Conservation (phyloP, 495 filamentous ascomycete species). For the Apodospora peruviana region DNA sequence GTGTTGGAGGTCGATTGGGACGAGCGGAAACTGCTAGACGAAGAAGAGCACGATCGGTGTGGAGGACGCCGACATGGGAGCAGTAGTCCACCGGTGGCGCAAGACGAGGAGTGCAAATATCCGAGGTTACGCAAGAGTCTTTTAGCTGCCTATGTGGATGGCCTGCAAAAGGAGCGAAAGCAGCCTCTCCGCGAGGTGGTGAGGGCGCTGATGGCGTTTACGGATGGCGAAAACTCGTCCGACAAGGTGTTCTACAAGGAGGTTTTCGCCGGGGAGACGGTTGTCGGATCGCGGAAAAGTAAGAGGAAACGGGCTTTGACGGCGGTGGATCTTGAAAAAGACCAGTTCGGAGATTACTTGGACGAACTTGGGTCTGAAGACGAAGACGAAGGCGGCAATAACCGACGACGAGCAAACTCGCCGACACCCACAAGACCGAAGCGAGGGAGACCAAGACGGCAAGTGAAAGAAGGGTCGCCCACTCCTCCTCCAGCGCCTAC, state of each 20-base stretch:
- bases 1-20: conserved; percentile 71
- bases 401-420: no score
- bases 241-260: conserved; percentile 38
- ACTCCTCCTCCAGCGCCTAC: background rate
- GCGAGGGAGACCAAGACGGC: background rate
- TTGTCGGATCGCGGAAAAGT: conserved; percentile 20
- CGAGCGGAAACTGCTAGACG: conserved; percentile 41
- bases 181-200: conserved; percentile 34
- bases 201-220: conserved; percentile 32
- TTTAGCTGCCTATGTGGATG: conserved; percentile 19
- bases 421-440: background rate
- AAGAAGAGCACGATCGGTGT: conserved; percentile 6
- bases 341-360: conserved; percentile 39
- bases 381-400: conserved; percentile 7
- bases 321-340: conserved; percentile 40
- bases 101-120: conserved; percentile 2
- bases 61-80: background rate
- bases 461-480: background rate
- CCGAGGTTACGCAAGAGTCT: conserved; percentile 28
- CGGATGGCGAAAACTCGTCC: conserved; percentile 28
- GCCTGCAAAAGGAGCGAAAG: conserved; percentile 26
- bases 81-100: background rate
- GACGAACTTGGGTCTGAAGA: conserved; percentile 27
- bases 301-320: conserved; percentile 48
- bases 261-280: conserved; percentile 44